Conservation (phyloP, 805 yeast genomes). For the Teunomyces aglyptinius region DNA sequence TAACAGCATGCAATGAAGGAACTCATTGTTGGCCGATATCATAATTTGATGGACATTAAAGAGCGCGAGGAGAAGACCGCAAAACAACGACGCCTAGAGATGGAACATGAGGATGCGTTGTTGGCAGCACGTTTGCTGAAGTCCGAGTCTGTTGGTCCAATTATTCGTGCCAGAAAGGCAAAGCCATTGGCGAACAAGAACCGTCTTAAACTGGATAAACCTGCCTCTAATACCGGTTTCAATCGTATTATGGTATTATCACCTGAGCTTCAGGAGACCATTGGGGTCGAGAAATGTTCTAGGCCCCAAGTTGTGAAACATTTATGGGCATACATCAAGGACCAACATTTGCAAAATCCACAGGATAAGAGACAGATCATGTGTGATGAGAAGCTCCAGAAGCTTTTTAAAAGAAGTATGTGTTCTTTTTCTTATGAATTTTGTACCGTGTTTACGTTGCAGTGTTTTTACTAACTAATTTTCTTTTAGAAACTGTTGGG, state of each 20-base stretch:
- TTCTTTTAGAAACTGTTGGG: constrained; percentile 34
- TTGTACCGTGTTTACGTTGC: no score
- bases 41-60: constrained; percentile 42
- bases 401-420: constrained; percentile 57
- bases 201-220: constrained; percentile 13
- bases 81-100: constrained; percentile 26
- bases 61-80: constrained; percentile 23
- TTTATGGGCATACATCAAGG: constrained; percentile 71
- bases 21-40: constrained; percentile 57
- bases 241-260: constrained; percentile 49
- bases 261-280: constrained; percentile 47
- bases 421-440: constrained; percentile 3
- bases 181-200: constrained; percentile 14
- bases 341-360: constrained; percentile 62
- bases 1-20: constrained; percentile 56
- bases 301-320: constrained; percentile 70
- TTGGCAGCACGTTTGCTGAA: constrained; percentile 52
- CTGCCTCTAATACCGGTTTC: constrained; percentile 34
- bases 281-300: constrained; percentile 45
- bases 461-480: constrained; percentile 9
- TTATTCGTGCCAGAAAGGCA: constrained; percentile 16
- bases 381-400: constrained; percentile 57
- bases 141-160: constrained; percentile 19
- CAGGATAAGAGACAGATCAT: constrained; percentile 60
- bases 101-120: constrained; percentile 49